phyloP scores from a whole-genome alignment of 768 basidiomycete genomes.

The Auricularia heimuer region DNA sequence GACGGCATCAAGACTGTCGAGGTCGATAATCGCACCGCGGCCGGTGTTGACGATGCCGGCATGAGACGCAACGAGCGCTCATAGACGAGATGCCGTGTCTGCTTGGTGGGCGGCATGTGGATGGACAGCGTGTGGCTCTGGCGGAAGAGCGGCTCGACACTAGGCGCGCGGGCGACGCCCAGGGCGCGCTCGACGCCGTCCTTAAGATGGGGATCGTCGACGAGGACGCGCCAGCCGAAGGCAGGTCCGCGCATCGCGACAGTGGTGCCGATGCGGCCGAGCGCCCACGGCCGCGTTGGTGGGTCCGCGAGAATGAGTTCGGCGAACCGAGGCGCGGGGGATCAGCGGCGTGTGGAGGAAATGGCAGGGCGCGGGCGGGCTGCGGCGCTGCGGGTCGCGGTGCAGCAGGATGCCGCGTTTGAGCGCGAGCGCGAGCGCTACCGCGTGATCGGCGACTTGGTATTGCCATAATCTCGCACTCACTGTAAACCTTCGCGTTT shows the following conservation, averaged over 20 bases:
- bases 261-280: conserved; percentile 16
- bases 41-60: conserved; percentile 14
- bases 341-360: conserved; percentile 9
- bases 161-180: conserved; percentile 8
- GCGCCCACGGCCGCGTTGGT: conserved; percentile 4
- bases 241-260: conserved; percentile 15
- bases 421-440: conserved; percentile 13
- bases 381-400: conserved; percentile 12
- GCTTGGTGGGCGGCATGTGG: conserved; percentile 11
- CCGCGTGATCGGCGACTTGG: conserved; percentile 15
- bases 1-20: conserved; percentile 10
- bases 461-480: conserved; percentile 12
- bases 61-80: conserved; percentile 8
- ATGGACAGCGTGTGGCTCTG: conserved; percentile 9
- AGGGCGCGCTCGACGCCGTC: conserved; percentile 12
- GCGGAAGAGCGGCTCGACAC: conserved; percentile 10
- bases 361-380: conserved; percentile 8
- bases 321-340: neutral
- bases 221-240: conserved; percentile 15
- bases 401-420: conserved; percentile 13
- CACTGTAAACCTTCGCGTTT: accelerated
- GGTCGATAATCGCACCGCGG: conserved; percentile 12
- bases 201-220: conserved; percentile 14
- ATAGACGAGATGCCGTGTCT: conserved; percentile 10
- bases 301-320: neutral